Base-by-base conservation (phyloP, 2,329 filamentous ascomycete species). In the Ophiocordyceps sinensis region DNA sequence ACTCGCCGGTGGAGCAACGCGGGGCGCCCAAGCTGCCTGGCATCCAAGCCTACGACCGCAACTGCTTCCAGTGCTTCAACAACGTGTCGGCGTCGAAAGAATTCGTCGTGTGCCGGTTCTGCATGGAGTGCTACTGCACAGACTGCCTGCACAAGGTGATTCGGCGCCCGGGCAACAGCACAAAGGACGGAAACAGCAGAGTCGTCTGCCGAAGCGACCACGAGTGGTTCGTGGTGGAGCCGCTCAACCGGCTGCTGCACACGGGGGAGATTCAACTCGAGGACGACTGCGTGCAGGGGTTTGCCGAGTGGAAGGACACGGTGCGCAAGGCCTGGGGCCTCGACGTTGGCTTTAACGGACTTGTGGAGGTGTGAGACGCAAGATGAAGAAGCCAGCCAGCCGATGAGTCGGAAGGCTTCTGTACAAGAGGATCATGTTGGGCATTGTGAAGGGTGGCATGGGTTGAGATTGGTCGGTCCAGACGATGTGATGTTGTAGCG, bases 81-180 rank as follows among this genome's bases (percentile, higher is more conserved):
- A 55, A 56, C 3, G 57, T 65, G 26, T 44, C 42, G 1, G 46
- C 49, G 2, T 48, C 49, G 3, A 57, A 59, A 1, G 53, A 55
- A 19, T 60, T 63, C 30, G 51, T 47, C 12, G 51, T 66, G 37
- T 66, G 63, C 43, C 49, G 52, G 41, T 54, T 53, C 39, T 66
- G 63, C 43, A 54, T 66, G 47, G 62, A 65, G 44, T 53, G 53
- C 36, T 63, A 59, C 41, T 65, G 64, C 41, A 38, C 50, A n/a
- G 43, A 46, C 12, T 66, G 63, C 29, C 42, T 63, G 21, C 44
- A 54, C 9, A 47, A 36, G 7, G 38, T 56, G 4, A 59, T 61
- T 36, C 52, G 53, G 44, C 45, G 47, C 2, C 50, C 51, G 2
- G 52, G 51, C 0, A 61, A 61, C 41, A 53, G 52, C 39, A 58